Evolutionary conservation across 768 basidiomycete genomes (phyloP).

Genomic region (Ramaria rubella): DNA sequence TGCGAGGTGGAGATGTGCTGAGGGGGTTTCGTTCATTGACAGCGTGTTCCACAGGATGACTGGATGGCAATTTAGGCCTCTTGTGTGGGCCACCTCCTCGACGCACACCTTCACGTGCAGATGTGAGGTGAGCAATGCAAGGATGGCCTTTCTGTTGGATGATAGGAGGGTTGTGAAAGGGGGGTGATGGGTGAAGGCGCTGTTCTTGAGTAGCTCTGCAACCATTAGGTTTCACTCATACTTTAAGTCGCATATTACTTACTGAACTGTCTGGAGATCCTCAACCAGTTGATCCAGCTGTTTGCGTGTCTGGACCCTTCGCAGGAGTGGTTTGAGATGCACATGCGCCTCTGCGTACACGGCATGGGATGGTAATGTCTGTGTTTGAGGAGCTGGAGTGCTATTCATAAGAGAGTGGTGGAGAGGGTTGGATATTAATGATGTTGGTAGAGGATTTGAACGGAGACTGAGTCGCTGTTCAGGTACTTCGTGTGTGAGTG

Average conservation of each 20-base stretch:
- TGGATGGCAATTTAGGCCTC: background rate
- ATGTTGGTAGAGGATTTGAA: background rate
- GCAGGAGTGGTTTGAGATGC: background rate
- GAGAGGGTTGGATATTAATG: slow-evolving; percentile 7
- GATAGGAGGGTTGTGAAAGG: background rate
- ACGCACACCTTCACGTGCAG: background rate
- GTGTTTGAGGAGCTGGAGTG: background rate
- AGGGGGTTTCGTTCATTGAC: background rate
- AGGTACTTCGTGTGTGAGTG: background rate
- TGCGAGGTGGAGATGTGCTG: background rate
- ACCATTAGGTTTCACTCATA: background rate
- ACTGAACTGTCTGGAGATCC: background rate
- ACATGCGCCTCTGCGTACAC: background rate
- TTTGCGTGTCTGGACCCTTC: background rate
- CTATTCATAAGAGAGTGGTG: background rate
- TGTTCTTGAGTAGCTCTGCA: background rate
- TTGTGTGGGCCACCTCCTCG: background rate
- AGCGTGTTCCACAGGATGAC: background rate
- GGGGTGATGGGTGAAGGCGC: background rate
- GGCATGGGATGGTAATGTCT: background rate
- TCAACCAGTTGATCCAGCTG: background rate
- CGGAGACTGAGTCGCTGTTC: background rate
- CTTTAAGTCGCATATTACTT: background rate
- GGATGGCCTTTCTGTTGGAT: background rate
- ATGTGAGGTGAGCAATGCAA: background rate